phyloP scores from a whole-genome alignment of 257 asterid species.

The Solanum chilense region DNA sequence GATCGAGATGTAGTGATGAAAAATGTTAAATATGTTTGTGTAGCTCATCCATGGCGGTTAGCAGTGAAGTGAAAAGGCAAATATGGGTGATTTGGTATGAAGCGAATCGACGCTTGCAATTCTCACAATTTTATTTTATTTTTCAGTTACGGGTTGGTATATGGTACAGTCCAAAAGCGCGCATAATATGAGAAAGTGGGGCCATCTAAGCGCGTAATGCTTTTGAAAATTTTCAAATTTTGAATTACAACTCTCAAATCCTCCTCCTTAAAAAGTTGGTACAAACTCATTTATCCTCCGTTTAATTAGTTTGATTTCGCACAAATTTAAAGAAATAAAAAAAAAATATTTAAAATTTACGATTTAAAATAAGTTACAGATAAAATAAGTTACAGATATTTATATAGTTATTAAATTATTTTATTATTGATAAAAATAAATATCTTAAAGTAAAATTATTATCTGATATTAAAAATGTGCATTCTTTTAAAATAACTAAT shows the following conservation, averaged over 20 bases:
- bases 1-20: not conserved
- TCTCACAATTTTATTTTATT: not conserved
- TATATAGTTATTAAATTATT: too few species aligned
- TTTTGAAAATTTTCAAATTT: constrained; percentile 1
- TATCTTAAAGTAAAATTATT: too few species aligned
- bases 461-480: too few species aligned
- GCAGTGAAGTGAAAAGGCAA: not conserved
- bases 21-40: constrained; percentile 12
- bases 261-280: not conserved
- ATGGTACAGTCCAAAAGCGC: not conserved
- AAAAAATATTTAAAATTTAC: too few species aligned
- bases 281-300: too few species aligned
- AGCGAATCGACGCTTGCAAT: not conserved
- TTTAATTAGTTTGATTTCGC: too few species aligned
- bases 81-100: not conserved
- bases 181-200: not conserved
- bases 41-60: constrained; percentile 18
- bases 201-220: not conserved
- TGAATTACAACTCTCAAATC: not conserved
- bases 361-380: too few species aligned
- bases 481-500: too few species aligned
- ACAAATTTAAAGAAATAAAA: too few species aligned
- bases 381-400: too few species aligned
- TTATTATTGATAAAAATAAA: too few species aligned
- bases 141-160: not conserved